Evolutionary conservation across 2,329 filamentous ascomycete genomes (phyloP).

Genomic region (Bipolaris oryzae): DNA sequence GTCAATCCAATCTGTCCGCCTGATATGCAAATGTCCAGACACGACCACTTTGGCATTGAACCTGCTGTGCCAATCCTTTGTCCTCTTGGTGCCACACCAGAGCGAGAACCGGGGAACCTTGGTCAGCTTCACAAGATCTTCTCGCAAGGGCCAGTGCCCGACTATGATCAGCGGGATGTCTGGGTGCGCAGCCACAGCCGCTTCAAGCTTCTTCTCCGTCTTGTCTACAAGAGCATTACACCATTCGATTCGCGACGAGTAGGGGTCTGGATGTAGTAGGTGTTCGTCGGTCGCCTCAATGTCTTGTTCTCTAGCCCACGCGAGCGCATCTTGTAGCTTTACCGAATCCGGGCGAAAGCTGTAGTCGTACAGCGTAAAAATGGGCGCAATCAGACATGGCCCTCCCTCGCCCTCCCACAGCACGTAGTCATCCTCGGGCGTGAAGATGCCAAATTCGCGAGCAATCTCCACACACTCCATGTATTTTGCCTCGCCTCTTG

Average conservation of each 20-base stretch:
- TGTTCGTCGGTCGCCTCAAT: slow-evolving; percentile 56
- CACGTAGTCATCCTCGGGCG: slow-evolving; percentile 62
- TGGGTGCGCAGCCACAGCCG: slow-evolving; percentile 37
- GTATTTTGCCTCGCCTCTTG: slow-evolving; percentile 61
- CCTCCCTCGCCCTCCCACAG: slow-evolving; percentile 60
- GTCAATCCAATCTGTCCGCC: slow-evolving; percentile 56
- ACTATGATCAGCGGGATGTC: slow-evolving; percentile 50
- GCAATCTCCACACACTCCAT: slow-evolving; percentile 61
- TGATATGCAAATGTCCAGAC: slow-evolving; percentile 54
- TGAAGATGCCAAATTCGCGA: slow-evolving; percentile 58
- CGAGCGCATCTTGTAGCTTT: slow-evolving; percentile 54
- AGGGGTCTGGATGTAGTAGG: slow-evolving; percentile 54
- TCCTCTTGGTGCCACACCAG: slow-evolving; percentile 57
- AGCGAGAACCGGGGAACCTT: slow-evolving; percentile 53
- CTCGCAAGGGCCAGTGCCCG: slow-evolving; percentile 55
- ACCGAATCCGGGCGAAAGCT: slow-evolving; percentile 60
- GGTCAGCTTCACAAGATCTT: slow-evolving; percentile 53
- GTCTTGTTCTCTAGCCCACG: slow-evolving; percentile 54
- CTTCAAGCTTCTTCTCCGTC: slow-evolving; percentile 50
- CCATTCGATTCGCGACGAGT: slow-evolving; percentile 53
- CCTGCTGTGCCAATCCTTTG: slow-evolving; percentile 54
- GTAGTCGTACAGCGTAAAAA: slow-evolving; percentile 67
- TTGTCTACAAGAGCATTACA: slow-evolving; percentile 51
- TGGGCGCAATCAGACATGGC: slow-evolving; percentile 59
- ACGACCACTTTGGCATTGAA: slow-evolving; percentile 57